phyloP scores from a whole-genome alignment of 1,139 yeast species.

The Barnettozyma hawaiiensis region DNA sequence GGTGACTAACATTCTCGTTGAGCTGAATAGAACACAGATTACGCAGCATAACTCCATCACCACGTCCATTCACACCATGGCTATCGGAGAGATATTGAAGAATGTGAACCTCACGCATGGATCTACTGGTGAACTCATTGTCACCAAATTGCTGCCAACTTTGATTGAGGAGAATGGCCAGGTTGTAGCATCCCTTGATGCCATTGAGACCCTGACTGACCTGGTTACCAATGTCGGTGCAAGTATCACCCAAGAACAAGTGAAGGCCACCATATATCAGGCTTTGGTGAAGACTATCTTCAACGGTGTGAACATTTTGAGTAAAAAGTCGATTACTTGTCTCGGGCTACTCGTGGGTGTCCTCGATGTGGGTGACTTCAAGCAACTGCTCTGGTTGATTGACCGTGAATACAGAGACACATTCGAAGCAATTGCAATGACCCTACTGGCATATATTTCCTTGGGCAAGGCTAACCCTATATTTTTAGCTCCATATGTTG shows the following conservation, averaged over 20 bases:
- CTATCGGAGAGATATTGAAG: conserved; percentile 55
- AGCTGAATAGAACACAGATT: conserved; percentile 29
- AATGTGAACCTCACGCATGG: conserved; percentile 27
- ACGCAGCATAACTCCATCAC: conserved; percentile 40
- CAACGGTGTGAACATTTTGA: conserved; percentile 41
- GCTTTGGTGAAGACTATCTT: conserved; percentile 39
- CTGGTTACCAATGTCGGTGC: conserved; percentile 50
- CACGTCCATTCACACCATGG: conserved; percentile 66
- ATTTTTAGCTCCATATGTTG: conserved; percentile 15
- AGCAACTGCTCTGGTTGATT: conserved; percentile 13
- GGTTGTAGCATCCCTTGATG: conserved; percentile 43
- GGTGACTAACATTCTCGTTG: conserved; percentile 22
- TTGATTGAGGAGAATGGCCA: conserved; percentile 27
- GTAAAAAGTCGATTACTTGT: conserved; percentile 52
- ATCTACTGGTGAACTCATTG: conserved; percentile 31
- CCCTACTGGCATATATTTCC: conserved; percentile 26
- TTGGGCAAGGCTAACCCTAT: conserved; percentile 26
- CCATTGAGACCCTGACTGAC: conserved; percentile 60
- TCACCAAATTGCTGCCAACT: conserved; percentile 30
- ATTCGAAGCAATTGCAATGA: conserved; percentile 22
- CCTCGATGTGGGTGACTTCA: conserved; percentile 21
- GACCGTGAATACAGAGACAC: conserved; percentile 7
- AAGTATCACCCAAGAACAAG: conserved; percentile 37
- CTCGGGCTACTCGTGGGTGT: conserved; percentile 43
- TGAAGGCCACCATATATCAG: conserved; percentile 30